phyloP scores from a whole-genome alignment of 2,329 filamentous ascomycete species.

The Dactylellina parvicollis region DNA sequence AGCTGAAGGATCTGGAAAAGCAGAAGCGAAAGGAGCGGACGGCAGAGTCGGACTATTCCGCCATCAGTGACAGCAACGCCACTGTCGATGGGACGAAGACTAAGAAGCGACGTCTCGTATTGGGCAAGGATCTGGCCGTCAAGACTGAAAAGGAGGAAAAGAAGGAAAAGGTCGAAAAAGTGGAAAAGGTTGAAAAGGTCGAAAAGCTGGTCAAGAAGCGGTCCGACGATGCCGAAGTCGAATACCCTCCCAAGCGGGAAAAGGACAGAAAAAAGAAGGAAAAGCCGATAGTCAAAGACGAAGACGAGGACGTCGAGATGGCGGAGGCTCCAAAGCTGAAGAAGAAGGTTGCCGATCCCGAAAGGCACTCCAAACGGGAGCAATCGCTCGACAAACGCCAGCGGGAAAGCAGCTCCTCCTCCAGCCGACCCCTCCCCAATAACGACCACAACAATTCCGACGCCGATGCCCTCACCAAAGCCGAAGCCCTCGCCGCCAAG shows the following conservation, averaged over 20 bases:
- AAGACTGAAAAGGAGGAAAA: slow-evolving; percentile 29
- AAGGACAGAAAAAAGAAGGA: slow-evolving; percentile 53
- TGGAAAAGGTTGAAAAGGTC: slow-evolving; percentile 5
- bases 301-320: slow-evolving; percentile 54
- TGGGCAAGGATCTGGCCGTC: slow-evolving; percentile 56
- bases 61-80: slow-evolving; percentile 50
- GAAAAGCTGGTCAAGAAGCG: slow-evolving; percentile 23
- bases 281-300: slow-evolving; percentile 25
- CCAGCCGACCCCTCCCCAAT: slow-evolving; percentile 43
- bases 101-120: slow-evolving; percentile 57
- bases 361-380: slow-evolving; percentile 50
- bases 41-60: slow-evolving; percentile 55
- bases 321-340: slow-evolving; percentile 38
- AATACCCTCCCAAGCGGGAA: slow-evolving; percentile 36
- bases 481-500: slow-evolving; percentile 39
- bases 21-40: slow-evolving; percentile 54
- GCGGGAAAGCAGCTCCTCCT: slow-evolving; percentile 54
- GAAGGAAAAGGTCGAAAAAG: slow-evolving; percentile 26
- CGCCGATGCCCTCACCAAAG: slow-evolving; percentile 49
- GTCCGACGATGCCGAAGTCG: slow-evolving; percentile 49
- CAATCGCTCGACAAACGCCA: slow-evolving; percentile 54
- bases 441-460: slow-evolving; percentile 55
- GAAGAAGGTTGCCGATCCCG: slow-evolving; percentile 50
- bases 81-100: slow-evolving; percentile 52
- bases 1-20: slow-evolving; percentile 53